Evolutionary conservation across 768 basidiomycete genomes (phyloP).

Genomic region (Hericium coralloides): DNA sequence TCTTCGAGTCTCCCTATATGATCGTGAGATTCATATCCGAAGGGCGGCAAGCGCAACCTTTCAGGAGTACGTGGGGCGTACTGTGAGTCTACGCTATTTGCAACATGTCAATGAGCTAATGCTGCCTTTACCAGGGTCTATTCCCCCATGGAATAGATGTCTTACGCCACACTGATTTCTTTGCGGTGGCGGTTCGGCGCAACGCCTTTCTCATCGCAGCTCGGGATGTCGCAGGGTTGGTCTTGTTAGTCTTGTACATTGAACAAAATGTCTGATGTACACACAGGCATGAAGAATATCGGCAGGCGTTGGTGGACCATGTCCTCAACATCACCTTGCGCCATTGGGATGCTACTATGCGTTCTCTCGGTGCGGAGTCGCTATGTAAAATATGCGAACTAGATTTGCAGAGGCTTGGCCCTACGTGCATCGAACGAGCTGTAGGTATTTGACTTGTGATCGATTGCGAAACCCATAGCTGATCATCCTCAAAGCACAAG

Average conservation of each 20-base stretch:
- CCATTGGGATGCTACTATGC: constrained; percentile 86
- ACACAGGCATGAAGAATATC: constrained; percentile 71
- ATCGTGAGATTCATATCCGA: constrained; percentile 91
- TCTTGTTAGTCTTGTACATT: constrained; percentile 7
- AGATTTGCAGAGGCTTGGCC: constrained; percentile 47
- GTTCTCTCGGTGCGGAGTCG: constrained; percentile 69
- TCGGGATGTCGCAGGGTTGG: constrained; percentile 80
- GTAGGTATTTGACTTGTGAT: constrained; percentile 33
- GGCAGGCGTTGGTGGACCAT: constrained; percentile 59
- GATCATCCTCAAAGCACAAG: constrained; percentile 30
- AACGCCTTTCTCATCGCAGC: constrained; percentile 83
- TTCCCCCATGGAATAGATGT: constrained; percentile 95
- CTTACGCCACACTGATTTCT: constrained; percentile 88
- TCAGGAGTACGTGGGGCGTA: constrained; percentile 93
- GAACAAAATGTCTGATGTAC: constrained; percentile 1
- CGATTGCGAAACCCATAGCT: neutral
- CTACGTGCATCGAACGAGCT: constrained; percentile 37
- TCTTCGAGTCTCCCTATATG: constrained; percentile 76
- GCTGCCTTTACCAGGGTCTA: constrained; percentile 46
- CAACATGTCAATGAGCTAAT: neutral
- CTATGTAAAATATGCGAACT: constrained; percentile 57
- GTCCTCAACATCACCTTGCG: constrained; percentile 63
- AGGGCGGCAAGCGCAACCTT: constrained; percentile 96
- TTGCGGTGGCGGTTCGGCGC: constrained; percentile 77
- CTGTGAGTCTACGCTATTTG: constrained; percentile 41